Evolutionary conservation across 2,329 filamentous ascomycete genomes (phyloP).

Genomic region (Cladophialophora immunda): DNA sequence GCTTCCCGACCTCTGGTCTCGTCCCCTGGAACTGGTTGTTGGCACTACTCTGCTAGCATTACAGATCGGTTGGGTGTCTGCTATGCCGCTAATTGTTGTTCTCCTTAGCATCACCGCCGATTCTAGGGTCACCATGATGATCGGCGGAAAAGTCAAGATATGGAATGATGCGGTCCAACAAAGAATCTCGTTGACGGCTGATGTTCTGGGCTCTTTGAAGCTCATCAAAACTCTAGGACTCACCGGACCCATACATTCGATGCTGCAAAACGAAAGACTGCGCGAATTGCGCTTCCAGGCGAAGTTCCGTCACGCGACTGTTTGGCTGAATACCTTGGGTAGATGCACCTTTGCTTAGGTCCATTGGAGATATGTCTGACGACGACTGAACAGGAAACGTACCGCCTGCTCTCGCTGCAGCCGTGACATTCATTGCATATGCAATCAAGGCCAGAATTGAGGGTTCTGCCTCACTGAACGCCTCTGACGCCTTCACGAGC

Average conservation of each 20-base stretch:
- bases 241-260: conserved; percentile 31
- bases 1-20: conserved; percentile 45
- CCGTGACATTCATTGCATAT: conserved; percentile 41
- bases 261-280: conserved; percentile 7
- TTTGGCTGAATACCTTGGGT: conserved; percentile 21
- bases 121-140: conserved; percentile 9
- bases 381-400: conserved; percentile 10
- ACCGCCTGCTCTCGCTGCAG: conserved; percentile 10
- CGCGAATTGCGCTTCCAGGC: conserved; percentile 16
- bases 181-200: conserved; percentile 52
- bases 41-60: conserved; percentile 18
- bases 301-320: conserved; percentile 8
- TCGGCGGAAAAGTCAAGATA: conserved; percentile 41
- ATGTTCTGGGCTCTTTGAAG: conserved; percentile 52
- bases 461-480: conserved; percentile 36
- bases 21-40: conserved; percentile 23
- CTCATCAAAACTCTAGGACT: conserved; percentile 54
- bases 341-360: not conserved
- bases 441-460: conserved; percentile 36
- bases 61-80: conserved; percentile 25
- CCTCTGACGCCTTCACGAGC: conserved; percentile 42
- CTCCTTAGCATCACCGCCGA: conserved; percentile 1
- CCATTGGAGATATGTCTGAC: not conserved
- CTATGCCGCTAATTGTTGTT: conserved; percentile 25
- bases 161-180: conserved; percentile 56